These are phyloP conservation scores for Raffaelea albimanens DNA, from an alignment of 2,329 filamentous ascomycete genomes.

Conservation along the genomic window DNA sequence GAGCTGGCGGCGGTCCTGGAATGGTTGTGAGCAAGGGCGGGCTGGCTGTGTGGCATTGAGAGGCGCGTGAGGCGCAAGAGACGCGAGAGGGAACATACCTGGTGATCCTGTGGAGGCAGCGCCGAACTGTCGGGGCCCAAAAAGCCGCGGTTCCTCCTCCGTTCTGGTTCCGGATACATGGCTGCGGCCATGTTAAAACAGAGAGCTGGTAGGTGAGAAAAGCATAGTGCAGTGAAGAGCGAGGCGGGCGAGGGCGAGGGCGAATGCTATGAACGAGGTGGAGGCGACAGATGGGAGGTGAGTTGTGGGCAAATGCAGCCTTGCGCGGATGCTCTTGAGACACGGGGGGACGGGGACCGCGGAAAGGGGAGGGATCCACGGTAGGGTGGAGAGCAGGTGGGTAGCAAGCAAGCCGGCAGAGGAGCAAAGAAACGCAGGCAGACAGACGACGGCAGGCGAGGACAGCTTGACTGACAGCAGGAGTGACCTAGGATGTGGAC, in stretches of 20 bases:
- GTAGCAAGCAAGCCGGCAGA: too few relatives aligned
- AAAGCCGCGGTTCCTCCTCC: slow-evolving; percentile 37
- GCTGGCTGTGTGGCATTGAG: background rate
- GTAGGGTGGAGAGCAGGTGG: too few relatives aligned
- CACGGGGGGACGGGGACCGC: background rate
- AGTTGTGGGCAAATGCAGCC: background rate
- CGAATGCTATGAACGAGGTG: background rate
- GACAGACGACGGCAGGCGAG: too few relatives aligned
- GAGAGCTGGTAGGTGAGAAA: background rate
- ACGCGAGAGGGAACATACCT: slow-evolving; percentile 20
- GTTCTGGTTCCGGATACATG: slow-evolving; percentile 25
- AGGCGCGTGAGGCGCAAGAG: background rate
- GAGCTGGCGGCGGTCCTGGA: slow-evolving; percentile 39
- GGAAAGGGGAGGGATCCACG: too few relatives aligned
- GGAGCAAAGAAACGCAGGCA: too few relatives aligned
- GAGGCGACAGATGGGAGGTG: background rate
- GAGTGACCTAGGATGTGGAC: background rate
- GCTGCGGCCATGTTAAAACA: slow-evolving; percentile 7
- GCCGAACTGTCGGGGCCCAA: slow-evolving; percentile 41
- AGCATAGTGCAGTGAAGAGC: too few relatives aligned
- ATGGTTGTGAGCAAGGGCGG: background rate
- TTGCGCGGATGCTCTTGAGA: background rate
- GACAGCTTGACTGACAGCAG: background rate
- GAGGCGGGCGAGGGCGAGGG: background rate
- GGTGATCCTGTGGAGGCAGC: slow-evolving; percentile 36